Evolutionary conservation across 139 green algal genomes (phyloP).

Genomic region (Deuterostichococcus epilithicus): DNA sequence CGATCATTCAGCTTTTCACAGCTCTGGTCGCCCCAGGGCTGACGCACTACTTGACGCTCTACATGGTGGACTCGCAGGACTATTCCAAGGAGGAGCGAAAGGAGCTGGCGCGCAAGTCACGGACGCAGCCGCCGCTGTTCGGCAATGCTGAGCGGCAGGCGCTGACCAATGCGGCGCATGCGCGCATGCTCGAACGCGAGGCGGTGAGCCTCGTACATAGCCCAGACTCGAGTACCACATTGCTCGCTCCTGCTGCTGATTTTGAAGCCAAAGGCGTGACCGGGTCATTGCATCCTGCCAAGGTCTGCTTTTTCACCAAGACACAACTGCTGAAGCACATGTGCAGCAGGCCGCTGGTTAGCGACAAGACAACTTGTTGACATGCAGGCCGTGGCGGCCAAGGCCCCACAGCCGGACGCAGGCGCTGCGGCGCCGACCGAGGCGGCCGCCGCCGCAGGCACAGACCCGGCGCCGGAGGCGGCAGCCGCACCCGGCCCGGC

Average conservation of each 20-base stretch:
- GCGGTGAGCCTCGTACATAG: slow-evolving; percentile 11
- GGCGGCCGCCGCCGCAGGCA: too few relatives aligned
- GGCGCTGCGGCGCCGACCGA: too few relatives aligned
- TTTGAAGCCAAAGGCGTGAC: not conserved
- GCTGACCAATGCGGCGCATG: slow-evolving; percentile 70
- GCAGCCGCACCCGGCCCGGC: too few relatives aligned
- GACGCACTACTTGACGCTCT: not conserved
- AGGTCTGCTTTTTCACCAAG: not conserved
- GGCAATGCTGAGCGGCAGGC: slow-evolving; percentile 66
- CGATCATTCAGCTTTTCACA: not conserved
- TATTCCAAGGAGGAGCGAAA: slow-evolving; percentile 72
- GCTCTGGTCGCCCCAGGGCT: not conserved
- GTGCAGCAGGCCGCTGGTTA: not conserved
- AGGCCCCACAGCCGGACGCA: too few relatives aligned
- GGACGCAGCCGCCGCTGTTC: slow-evolving; percentile 49
- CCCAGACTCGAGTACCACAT: not conserved
- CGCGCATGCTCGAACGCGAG: slow-evolving; percentile 55
- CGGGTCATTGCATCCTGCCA: not conserved
- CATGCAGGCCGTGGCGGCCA: too few relatives aligned
- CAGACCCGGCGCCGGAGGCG: too few relatives aligned
- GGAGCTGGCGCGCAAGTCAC: slow-evolving; percentile 62
- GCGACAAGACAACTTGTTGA: not conserved
- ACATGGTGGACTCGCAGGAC: slow-evolving; percentile 68
- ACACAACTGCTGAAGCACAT: not conserved
- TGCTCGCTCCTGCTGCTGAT: not conserved